Conservation (phyloP, 2,329 filamentous ascomycete genomes). For the Calonectria multiphialidica region DNA sequence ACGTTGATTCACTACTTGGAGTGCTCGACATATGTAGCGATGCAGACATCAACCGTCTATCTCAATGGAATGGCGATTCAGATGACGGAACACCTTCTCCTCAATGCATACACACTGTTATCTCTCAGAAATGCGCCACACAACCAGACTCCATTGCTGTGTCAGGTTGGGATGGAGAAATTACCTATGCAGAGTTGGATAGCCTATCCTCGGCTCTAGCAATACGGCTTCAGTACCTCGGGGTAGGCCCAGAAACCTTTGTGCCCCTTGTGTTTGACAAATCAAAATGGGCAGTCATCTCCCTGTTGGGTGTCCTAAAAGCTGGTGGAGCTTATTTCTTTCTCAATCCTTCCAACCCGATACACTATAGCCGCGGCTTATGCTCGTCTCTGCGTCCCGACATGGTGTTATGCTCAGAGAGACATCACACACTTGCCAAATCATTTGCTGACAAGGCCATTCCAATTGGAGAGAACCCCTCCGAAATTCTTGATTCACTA, state of each 20-base stretch:
- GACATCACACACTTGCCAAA: background rate
- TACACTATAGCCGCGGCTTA: background rate
- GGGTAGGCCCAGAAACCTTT: background rate
- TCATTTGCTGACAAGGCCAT: background rate
- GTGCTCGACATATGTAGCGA: background rate
- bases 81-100: background rate
- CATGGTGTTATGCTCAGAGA: background rate
- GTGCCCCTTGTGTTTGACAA: background rate
- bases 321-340: constrained; percentile 2
- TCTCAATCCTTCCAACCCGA: background rate
- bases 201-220: background rate
- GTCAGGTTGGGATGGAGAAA: background rate
- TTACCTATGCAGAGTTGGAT: constrained; percentile 1
- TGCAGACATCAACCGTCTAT: background rate
- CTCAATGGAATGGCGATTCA: background rate
- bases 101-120: background rate
- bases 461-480: background rate
- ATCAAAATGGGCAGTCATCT: background rate
- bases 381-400: background rate
- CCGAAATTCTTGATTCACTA: background rate
- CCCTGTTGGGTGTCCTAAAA: background rate
- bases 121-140: background rate
- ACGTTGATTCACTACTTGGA: background rate
- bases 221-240: background rate
- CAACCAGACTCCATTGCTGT: background rate